A percentile compares a stretch with the other conserved stretches of the same genome.
Evolutionary conservation across 352 stramenopile genomes (phyloP).

Genomic region (Globisporangium alternatum): DNA sequence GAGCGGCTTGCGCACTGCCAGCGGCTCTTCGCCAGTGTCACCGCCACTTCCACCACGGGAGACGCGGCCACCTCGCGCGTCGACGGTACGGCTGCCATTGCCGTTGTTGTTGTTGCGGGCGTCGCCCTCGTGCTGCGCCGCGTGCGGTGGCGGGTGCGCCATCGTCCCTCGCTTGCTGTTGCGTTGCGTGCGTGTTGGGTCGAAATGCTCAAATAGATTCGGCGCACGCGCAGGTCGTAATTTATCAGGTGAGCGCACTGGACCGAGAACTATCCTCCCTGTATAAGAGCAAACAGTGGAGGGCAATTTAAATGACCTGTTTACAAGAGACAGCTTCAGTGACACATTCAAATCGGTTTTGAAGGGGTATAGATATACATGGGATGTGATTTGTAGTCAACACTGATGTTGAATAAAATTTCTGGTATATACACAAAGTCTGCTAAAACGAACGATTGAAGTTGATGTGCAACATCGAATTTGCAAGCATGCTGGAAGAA

Average conservation of each 20-base stretch:
- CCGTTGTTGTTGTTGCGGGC: background rate
- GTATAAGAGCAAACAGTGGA: too few relatives aligned
- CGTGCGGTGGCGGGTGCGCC: background rate
- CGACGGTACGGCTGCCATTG: background rate
- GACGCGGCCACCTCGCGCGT: background rate
- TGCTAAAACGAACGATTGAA: too few relatives aligned
- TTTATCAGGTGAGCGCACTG: background rate
- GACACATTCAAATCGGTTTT: too few relatives aligned
- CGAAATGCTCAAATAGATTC: constrained; percentile 12
- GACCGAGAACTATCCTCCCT: background rate
- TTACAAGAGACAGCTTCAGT: too few relatives aligned
- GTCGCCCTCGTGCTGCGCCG: constrained; percentile 2
- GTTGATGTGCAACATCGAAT: too few relatives aligned
- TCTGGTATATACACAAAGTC: too few relatives aligned
- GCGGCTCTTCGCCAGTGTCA: background rate
- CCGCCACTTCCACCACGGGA: background rate
- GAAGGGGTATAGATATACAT: too few relatives aligned
- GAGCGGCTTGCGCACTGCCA: background rate
- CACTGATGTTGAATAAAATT: too few relatives aligned
- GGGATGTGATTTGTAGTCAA: too few relatives aligned
- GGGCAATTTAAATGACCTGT: too few relatives aligned
- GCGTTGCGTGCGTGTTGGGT: constrained; percentile 3
- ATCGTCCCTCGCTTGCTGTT: constrained; percentile 2
- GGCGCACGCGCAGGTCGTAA: constrained; percentile 1
- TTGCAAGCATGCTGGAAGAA: too few relatives aligned